These are phyloP conservation scores for Apiotrichum montevideense DNA, from an alignment of 1,284 basidiomycete genomes.

Conservation along the genomic window DNA sequence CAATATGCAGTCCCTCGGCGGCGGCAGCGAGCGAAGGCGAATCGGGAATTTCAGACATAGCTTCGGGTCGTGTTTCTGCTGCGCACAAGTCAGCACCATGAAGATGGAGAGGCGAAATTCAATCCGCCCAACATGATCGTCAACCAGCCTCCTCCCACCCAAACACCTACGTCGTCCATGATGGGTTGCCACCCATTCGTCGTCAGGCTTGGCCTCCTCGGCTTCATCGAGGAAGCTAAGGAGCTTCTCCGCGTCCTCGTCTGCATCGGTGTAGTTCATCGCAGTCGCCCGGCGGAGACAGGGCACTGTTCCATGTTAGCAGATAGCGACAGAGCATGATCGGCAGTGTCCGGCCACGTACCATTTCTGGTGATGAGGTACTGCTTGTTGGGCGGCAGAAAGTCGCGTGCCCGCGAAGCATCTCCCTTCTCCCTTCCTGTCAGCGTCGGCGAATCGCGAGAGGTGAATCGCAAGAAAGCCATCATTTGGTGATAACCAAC, in stretches of 20 bases:
- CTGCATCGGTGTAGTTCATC: constrained; percentile 86
- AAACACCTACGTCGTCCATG: constrained; percentile 32
- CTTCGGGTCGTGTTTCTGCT: constrained; percentile 21
- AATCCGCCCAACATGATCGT: no score
- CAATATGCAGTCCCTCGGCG: constrained; percentile 45
- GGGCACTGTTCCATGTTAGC: constrained; percentile 55
- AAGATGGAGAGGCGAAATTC: background rate
- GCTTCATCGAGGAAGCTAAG: constrained; percentile 53
- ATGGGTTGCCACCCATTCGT: constrained; percentile 52
- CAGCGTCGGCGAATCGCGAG: background rate
- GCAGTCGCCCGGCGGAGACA: constrained; percentile 85
- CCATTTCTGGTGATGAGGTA: constrained; percentile 85
- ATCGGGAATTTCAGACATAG: constrained; percentile 42
- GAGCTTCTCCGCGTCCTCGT: constrained; percentile 87
- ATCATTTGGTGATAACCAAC: no score
- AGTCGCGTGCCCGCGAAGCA: constrained; percentile 74
- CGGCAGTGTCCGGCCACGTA: constrained; percentile 26
- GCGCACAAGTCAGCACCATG: constrained; percentile 7
- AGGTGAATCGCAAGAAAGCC: no score
- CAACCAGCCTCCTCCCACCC: no score
- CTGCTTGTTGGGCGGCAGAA: constrained; percentile 89
- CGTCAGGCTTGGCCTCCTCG: constrained; percentile 41
- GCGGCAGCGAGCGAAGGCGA: constrained; percentile 38
- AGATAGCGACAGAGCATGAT: no score
- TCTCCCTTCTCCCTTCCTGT: constrained; percentile 77